phyloP scores from a whole-genome alignment of 2,329 filamentous ascomycete genomes.

The Monilinia vaccinii-corymbosi region DNA sequence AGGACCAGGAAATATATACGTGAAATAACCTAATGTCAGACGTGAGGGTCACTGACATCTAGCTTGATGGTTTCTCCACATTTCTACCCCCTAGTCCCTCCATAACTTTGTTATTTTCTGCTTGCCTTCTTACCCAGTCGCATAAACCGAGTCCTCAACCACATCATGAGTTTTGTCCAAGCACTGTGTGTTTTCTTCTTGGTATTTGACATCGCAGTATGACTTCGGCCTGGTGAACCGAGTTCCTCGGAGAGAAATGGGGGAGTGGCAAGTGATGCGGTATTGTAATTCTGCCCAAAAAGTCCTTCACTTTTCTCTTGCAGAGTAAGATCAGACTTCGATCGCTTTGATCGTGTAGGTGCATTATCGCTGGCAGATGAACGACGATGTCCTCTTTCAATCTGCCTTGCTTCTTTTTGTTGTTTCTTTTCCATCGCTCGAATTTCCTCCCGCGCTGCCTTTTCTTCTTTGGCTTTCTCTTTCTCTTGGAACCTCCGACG shows the following conservation, averaged over 20 bases:
- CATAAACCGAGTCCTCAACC: slow-evolving; percentile 50
- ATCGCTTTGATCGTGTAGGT: slow-evolving; percentile 33
- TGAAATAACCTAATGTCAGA: not conserved
- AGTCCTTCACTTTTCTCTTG: slow-evolving; percentile 14
- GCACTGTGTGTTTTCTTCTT: slow-evolving; percentile 53
- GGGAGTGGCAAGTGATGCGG: not conserved
- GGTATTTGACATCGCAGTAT: slow-evolving; percentile 11
- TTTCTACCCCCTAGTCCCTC: not conserved
- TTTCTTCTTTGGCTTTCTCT: slow-evolving; percentile 52
- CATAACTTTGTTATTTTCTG: not conserved
- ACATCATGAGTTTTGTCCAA: slow-evolving; percentile 56
- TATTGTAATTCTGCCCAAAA: slow-evolving; percentile 19
- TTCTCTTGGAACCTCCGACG: slow-evolving; percentile 55
- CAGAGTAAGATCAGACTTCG: slow-evolving; percentile 31
- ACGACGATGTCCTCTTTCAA: slow-evolving; percentile 33
- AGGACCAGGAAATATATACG: not conserved
- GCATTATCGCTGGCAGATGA: slow-evolving; percentile 28
- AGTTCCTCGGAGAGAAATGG: slow-evolving; percentile 7
- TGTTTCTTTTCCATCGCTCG: slow-evolving; percentile 50
- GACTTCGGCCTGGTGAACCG: not conserved
- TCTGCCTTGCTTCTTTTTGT: slow-evolving; percentile 44
- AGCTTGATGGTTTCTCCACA: not conserved
- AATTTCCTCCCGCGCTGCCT: slow-evolving; percentile 50
- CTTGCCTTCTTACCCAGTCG: slow-evolving; percentile 28
- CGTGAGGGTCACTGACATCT: not conserved